Percentiles rank a stretch among this genome's conserved stretches.
Conservation (phyloP, 495 filamentous ascomycete genomes). For the Podospora australis region DNA sequence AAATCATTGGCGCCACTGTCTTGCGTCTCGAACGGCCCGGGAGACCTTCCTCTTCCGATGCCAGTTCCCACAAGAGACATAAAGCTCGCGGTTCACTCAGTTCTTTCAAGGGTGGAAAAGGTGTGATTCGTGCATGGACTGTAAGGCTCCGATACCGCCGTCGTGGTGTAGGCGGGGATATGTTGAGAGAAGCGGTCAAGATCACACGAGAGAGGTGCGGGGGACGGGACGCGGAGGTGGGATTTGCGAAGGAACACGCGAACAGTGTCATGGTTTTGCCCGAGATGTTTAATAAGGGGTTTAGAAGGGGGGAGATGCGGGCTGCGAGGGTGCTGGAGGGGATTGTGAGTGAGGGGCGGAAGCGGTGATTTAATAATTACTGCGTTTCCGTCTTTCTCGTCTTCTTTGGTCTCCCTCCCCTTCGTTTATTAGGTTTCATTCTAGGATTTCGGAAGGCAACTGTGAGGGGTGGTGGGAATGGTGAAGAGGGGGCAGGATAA, state of each 20-base stretch:
- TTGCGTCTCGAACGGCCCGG: conserved; percentile 32
- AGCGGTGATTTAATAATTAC: conserved; percentile 15
- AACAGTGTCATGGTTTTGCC: conserved; percentile 57
- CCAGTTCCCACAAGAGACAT: conserved; percentile 13
- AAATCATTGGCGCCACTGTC: conserved; percentile 38
- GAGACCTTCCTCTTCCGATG: not conserved
- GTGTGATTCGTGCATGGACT: conserved; percentile 69
- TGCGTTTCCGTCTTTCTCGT: not conserved
- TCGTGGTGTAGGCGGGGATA: conserved; percentile 58
- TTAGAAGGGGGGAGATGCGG: conserved; percentile 50
- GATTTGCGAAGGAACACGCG: conserved; percentile 63
- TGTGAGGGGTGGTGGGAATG: no score
- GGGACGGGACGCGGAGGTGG: conserved; percentile 48
- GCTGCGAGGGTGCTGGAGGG: conserved; percentile 47
- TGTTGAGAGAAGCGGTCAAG: conserved; percentile 61
- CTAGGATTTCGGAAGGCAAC: no score
- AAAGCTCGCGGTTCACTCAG: conserved; percentile 18
- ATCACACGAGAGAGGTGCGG: conserved; percentile 52
- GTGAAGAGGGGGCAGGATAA: no score
- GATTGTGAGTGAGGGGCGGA: conserved; percentile 38
- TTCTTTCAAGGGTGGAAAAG: conserved; percentile 36
- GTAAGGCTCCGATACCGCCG: conserved; percentile 59
- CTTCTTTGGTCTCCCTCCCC: not conserved
- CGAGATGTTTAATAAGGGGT: conserved; percentile 50
- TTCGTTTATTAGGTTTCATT: not conserved